Evolutionary conservation across 192 early-diverging fungal genomes (phyloP), one percentile per base, ranked within the genome.

Genomic region (Coemansia sp.): DNA sequence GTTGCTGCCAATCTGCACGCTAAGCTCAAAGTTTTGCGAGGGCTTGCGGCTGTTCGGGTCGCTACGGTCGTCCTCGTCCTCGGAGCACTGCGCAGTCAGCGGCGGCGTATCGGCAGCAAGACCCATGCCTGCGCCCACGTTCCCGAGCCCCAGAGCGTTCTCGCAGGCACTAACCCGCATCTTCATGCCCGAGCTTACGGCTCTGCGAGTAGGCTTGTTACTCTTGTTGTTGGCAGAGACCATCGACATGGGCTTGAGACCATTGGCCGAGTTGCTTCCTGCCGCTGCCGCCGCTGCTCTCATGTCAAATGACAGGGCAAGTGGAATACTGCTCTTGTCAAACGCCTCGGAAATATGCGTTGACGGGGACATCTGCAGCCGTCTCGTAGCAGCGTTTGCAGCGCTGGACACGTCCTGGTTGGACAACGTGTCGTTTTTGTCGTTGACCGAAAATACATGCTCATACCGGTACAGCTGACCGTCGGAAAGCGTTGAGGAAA

Each of bases 31-130:
- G 52, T 55, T 66, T n/a, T 70, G 71, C n/a, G 64, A 60, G 29
- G 54, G 5, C 52, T 67, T 67, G 57, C 61, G 61, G 20, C 25
- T 42, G 9, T 20, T 24, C 9, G 39, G 39, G 13, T 42, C 39
- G 11, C 55, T 65, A 13, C 74, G 60, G 20, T 72, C 75, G 1
- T 78, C 75, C 36, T 72, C 75, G 57, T 79, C 76, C 54, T 79
- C 76, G 0, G 71, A 68, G 65, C 68, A 70, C 54, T 49, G 68
- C 16, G 74, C 74, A 7, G 74, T 76, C 29, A 79, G 55, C 39
- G 76, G 67, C 56, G 68, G 67, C 23, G 76, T 68, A 29, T 69
- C 60, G 8, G 49, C 49, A 50, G 24, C 49, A 50, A 50, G 2
- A 30, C 61, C 18, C 66, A 28, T 59, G 53, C 46, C 55, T 49